Base-by-base conservation (phyloP, 352 stramenopile genomes). In the Phytophthora boehmeriae region DNA sequence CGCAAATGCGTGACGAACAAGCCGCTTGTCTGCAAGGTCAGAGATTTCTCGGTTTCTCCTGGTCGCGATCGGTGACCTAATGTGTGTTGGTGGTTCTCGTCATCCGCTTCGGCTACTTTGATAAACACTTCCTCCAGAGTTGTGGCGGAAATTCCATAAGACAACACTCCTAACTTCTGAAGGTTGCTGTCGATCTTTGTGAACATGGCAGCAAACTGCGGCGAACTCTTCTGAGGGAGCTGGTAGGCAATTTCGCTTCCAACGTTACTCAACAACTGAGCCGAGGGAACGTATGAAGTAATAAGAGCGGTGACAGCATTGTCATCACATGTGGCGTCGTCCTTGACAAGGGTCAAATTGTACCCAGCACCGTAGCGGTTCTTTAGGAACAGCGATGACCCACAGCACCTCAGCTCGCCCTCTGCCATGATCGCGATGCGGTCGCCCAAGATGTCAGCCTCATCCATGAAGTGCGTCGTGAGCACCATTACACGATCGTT, bases 391-490 rank as follows among this genome's bases (percentile, higher is more conserved):
- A 92, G 53, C 16, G 79, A 86, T 1, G 78, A 88, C 3, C 83
- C 85, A 30, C 74, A 84, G 63, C 77, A 84, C 2, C 72, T 68
- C 10, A 87, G 32, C 46, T 83, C 64, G 19, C 93, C 85, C 25
- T 90, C 68, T 6, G 83, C 74, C 85, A 93, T 92, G 34, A 93
- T 89, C 17, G 80, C 74, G 20, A 93, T 89, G 10, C 80, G 75
- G 47, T 93, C 85, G 17, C 75, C 80, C 4, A 97, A 64, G 16
- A 90, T 68, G 57, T 97, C 85, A 3, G 86, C 84, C 54, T 97
- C 90, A 35, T 76, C 92, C 92, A 98, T 97, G 59, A 98, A 98
- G 57, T 98, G 95, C 27, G 91, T 98, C 6, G 88, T 97, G 2
- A 97, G 61, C 16, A 97, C 66, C 49, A 96, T 92, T 14, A 90